These are phyloP conservation scores for Coelastrella sp. DNA, from an alignment of 139 green algal genomes.

Conservation along the genomic window DNA sequence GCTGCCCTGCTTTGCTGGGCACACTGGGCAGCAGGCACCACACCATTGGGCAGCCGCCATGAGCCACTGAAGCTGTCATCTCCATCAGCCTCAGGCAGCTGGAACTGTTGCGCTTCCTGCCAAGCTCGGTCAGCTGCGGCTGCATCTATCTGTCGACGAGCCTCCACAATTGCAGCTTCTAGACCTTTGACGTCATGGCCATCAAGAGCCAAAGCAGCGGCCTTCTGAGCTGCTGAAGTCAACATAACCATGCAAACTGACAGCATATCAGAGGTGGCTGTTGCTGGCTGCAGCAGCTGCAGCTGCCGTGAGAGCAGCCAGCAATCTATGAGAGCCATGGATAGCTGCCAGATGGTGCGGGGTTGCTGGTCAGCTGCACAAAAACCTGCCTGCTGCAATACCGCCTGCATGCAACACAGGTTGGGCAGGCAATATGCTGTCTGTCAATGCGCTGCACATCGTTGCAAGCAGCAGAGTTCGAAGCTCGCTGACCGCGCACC, in stretches of 20 bases:
- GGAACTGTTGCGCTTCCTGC: constrained; percentile 3
- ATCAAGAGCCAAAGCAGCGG: constrained; percentile 46
- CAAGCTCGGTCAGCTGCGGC: constrained; percentile 37
- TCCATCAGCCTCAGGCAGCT: neutral
- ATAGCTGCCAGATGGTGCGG: constrained; percentile 10
- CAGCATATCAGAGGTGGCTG: constrained; percentile 8
- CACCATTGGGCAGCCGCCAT: neutral
- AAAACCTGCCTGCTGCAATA: neutral
- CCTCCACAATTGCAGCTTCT: constrained; percentile 35
- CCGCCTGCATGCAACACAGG: neutral
- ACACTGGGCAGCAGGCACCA: neutral
- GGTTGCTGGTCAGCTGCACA: neutral
- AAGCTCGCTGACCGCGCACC: neutral
- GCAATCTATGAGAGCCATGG: constrained; percentile 54
- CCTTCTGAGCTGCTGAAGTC: constrained; percentile 29
- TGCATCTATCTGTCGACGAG: neutral
- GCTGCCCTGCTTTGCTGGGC: no score
- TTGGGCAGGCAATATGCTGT: neutral
- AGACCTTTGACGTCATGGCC: constrained; percentile 43
- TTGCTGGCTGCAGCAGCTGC: neutral
- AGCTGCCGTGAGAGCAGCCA: constrained; percentile 56
- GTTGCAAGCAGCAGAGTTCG: neutral
- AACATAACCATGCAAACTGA: constrained; percentile 57
- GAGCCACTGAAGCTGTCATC: neutral
- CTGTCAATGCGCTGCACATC: neutral